Evolutionary conservation across 306 rosid genomes (phyloP), one percentile per base, ranked within the genome.

Genomic region (Quercus agrifolia): DNA sequence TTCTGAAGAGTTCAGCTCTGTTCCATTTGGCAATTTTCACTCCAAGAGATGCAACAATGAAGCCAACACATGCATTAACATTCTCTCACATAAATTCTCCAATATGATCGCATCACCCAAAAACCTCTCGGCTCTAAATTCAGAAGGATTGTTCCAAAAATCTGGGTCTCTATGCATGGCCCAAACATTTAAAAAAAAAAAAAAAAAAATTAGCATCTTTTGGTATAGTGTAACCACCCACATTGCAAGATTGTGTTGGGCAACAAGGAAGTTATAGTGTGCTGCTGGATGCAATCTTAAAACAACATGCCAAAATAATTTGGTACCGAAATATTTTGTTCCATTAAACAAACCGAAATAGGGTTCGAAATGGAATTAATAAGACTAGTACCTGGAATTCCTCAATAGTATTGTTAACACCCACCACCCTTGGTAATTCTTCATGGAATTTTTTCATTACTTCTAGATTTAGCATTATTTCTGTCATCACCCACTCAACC

Each of bases 401-500:
- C 82, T 87, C 81, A 6, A 79, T 82, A 11, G 23, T 9, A 67
- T 28, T 70, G 74, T 81, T 44, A 71, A 73, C n/a, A 20, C 86
- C 86, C 68, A 84, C 56, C 9, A 82, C 14, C 71, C 73, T 7
- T 2, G 31, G 56, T 28, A 82, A 18, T 73, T 85, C 86, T 41
- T 82, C 71, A 14, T 38, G 51, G 0, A 73, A 84, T 73, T 70
- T 82, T 17, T 6, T 67, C 82, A 80, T 41, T 62, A 19, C 52
- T 3, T 59, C 70, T 17, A 82, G 82, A 56, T 85, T 38, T 0
- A 66, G 56, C n/a, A 80, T 14, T 14, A 88, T 49, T 80, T 77
- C 83, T 0, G 89, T 57, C 81, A 81, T 78, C 25, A 51, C 78
- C 86, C 85, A 87, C 76, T 87, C 89, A 0, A 81, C 18, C 1